Evolutionary conservation across 2,329 filamentous ascomycete genomes (phyloP), one percentile per base, ranked within the genome.

Genomic region (Neofusicoccum laricinum): DNA sequence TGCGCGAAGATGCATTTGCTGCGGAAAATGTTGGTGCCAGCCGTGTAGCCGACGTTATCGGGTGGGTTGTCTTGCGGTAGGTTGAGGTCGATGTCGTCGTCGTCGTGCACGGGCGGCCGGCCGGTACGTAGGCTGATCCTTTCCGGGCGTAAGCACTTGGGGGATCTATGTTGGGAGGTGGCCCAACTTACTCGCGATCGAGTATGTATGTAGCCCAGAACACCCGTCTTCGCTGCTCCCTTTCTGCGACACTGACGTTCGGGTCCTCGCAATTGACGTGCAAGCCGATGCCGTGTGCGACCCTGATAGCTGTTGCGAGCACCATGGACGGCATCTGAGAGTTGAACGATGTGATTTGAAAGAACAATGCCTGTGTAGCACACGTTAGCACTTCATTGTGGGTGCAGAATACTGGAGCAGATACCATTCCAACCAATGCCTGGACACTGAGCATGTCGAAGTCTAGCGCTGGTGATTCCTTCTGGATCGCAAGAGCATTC

Each of bases 291-390:
- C 55, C 41, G 5, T 59, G 55, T 4, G 30, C 40, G 11, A 59
- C 32, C 17, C 55, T 36, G 30, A 59, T 46, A n/a, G 55, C 55
- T 7, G 55, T 59, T 12, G 55, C 30, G 21, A 59, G 25, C 40
- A 59, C 25, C 55, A 59, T 59, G 1, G 55, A 59, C 10, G 55
- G 41, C 40, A 59, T 46, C 11, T 59, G 55, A 11, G 55, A 59
- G 12, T 46, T 59, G 41, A 45, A 59, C 2, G 55, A 59, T 3
- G 41, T 46, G 17, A 59, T 36, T 4, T 36, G 55, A 19, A 59
- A 34, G 40, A 59, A 59, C 6, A 59, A 14, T 3, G 55, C 30
- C 55, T 59, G 30, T 2, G 12, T 3, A 15, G 17, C 25, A 8
- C 1, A 19, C 0, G 40, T 59, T 25, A 59, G 55, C 30, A 19